Base-by-base conservation (phyloP, 75 land plant genomes). In the Sequoiadendron giganteum region DNA sequence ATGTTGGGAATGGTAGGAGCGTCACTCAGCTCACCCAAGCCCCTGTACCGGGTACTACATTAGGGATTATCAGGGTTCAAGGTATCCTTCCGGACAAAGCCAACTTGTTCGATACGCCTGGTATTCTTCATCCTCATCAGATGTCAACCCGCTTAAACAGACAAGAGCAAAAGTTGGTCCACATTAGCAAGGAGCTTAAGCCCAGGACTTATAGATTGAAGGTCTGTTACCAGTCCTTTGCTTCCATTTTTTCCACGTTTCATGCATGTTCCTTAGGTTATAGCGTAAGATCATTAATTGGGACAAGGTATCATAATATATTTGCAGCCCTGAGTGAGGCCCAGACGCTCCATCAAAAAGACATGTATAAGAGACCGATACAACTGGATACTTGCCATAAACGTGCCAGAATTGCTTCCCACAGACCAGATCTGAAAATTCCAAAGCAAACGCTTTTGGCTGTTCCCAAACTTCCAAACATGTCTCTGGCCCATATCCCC, bases 91-190 rank as follows among this genome's bases (percentile, higher is more conserved):
- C 94, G 28, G 93, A 90, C 8, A 89, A 91, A 43, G 94, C 97
- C 4, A 97, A 95, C 88, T 77, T 98, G 79, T 97, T 93, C 89
- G 99, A 98, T 78, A 98, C 99, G 0, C 99, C 99, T 4, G 99
- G 99, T 5, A 88, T 98, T 70, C 84, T 98, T 87, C 93, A 97
- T 88, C 96, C 99, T 2, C 91, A 95, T 72, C 99, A 98, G 91
- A 91, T 98, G 0, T 90, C 97, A 11, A 94, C 95, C 5, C 92
- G 99, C 91, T 87, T 98, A 55, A 95, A 90, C 21, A 90, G 92
- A 85, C 97, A 98, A 61, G 99, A 98, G 89, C 96, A 93, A 88
- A 98, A 91, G 89, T 65, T 96, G 79, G 94, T 98, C 25, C 92
- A 97, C 73, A 90, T 95, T 10, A 91, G 92, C 28, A 98, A 95